Base-by-base conservation (phyloP, 2,329 filamentous ascomycete genomes). In the Penicillium sp. region DNA sequence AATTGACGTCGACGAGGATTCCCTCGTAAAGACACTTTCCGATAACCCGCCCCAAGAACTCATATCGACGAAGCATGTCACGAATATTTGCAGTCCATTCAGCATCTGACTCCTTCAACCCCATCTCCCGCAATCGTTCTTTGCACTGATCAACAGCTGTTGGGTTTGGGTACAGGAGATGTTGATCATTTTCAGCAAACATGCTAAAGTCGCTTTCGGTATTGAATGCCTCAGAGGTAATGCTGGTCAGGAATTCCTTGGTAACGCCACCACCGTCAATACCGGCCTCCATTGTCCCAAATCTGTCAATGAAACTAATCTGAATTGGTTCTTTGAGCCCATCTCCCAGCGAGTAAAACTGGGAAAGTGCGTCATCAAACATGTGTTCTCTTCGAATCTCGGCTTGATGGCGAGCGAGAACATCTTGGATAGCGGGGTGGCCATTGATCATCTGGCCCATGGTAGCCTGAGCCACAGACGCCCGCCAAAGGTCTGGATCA, bases 21-120 rank as follows among this genome's bases (percentile, higher is more conserved):
- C 89, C 89, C 67, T 98, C 92, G 58, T 98, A 98, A 56, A 98
- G 72, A 64, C 92, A 98, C 61, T 98, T 98, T 8, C 92, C 92
- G 16, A 98, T 82, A 17, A 98, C 78, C 3, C 92, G 83, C 1
- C 92, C 92, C 0, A 96, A 71, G 50, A 98, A 98, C 57, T 96
- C 89, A 57, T 87, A 96, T 10, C 81, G 78, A 45, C 76, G 77
- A 4, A 92, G 69, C 11, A 92, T 64, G 17, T 80, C 74, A 3
- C 66, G 61, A 32, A 87, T 69, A 2, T 68, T 64, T 0, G 74
- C 70, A 36, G 72, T 74, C 69, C 76, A 85, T 15, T 76, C 72
- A 3, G 67, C 52, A 13, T 74, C 74, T 2, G 68, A 66, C 44
- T 83, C 79, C 1, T 50, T 54, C 1, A 79, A 44, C 0, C 77